Evolutionary conservation across 192 early-diverging fungal genomes (phyloP), one percentile per base, ranked within the genome.

Genomic region (Chytriomyces sp.): DNA sequence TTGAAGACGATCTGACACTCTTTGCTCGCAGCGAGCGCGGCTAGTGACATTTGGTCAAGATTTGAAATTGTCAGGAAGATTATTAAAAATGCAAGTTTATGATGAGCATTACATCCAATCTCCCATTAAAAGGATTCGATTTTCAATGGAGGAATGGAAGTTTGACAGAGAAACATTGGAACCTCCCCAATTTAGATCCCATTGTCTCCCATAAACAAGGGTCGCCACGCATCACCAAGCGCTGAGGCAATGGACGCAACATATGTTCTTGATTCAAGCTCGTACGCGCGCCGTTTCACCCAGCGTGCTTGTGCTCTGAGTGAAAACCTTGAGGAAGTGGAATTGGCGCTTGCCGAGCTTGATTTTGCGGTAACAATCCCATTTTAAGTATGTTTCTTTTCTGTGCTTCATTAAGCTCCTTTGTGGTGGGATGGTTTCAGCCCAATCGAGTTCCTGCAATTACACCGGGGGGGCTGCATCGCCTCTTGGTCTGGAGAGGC

Each of bases 1-100:
- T 63, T 60, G 59, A 63, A 73, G 8, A 73, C 60, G 30, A 73
- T 63, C 71, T 73, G 59, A 60, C 71, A 73, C n/a, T 71, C 69
- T 8, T n/a, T n/a, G n/a, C n/a, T n/a, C 44, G 44, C 10, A n/a
- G 10, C n/a, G 10, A 10, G 44, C n/a, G 44, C 44, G 10, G 10
- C 44, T 49, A n/a, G n/a, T n/a, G n/a, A n/a, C n/a, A n/a, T n/a
- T n/a, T n/a, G n/a, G n/a, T n/a, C n/a, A n/a, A n/a, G n/a, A n/a
- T n/a, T n/a, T n/a, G n/a, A n/a, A n/a, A n/a, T n/a, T n/a, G n/a
- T n/a, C n/a, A n/a, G n/a, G n/a, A n/a, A n/a, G n/a, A n/a, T n/a
- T n/a, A n/a, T n/a, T n/a, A n/a, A n/a, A n/a, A n/a, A n/a, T n/a
- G n/a, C n/a, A n/a, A n/a, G n/a, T n/a, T n/a, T n/a, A n/a, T n/a